Base-by-base conservation (phyloP, 345 rosid species). In the Theobroma cacao region DNA sequence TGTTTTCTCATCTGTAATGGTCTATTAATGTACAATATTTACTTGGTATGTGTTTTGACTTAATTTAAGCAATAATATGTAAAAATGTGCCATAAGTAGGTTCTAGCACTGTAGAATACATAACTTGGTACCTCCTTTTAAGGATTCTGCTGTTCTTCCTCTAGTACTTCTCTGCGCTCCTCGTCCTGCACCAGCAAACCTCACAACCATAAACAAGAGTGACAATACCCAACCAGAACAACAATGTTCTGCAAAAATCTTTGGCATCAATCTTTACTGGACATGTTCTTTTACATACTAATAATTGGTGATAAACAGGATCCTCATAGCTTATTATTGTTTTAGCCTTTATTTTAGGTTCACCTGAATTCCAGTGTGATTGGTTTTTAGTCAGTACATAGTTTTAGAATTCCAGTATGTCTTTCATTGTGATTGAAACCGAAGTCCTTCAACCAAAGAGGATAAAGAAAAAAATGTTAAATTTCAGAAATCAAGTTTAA, bases 351-450 rank as follows among this genome's bases (percentile, higher is more conserved):
- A 3, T 60, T 48, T 30, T 9, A 33, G 30, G 56, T 70, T 41
- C 74, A 79, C 80, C 83, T 6, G 12, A 80, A 82, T 71, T 80
- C 52, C 58, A 22, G 61, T 52, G 77, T 68, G 40, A 60, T 79
- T 43, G 52, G 74, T 56, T 63, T 71, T 68, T 64, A 77, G 41
- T 2, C 80, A 80, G 55, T 76, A 81, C 10, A n/a, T 62, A 0
- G 20, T 31, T 31, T 62, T 31, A 17, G 38, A 62, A 17, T 1
- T 8, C 3, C 3, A 62, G 20, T 30, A n/a, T 53, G 22, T 5
- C 2, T 36, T 36, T 36, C 38, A 36, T 20, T 52, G 58, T 52
- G 20, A 52, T 5, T 52, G 58, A 52, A 52, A 52, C 4, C 50
- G 10, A 7, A 52, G 24, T 20, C 58, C 6, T 50, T 50, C 22